Base-by-base conservation (phyloP, 2,329 filamentous ascomycete species). In the Aspergillus spinulosporus region DNA sequence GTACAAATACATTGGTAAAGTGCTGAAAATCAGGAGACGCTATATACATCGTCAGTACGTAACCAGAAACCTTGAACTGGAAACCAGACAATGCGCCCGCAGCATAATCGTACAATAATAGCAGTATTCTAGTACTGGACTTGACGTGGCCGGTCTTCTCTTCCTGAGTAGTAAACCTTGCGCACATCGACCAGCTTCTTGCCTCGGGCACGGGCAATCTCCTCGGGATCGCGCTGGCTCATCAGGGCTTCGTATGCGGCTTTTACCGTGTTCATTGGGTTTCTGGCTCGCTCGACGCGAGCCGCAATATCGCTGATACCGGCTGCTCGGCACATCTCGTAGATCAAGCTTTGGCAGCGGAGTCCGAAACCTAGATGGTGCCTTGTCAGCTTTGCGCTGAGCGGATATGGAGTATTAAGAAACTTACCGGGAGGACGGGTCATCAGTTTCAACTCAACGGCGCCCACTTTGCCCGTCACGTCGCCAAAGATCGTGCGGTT, bases 191-290 rank as follows among this genome's bases (percentile, higher is more conserved):
- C 92, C 70, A 99, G 74, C 83, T 99, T 99, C 84, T 90, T 93
- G 59, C 94, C 93, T 62, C 92, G 80, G 51, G 91, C 93, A 49
- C 89, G 83, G 55, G 94, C 94, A 70, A 99, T 88, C 70, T 93
- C 87, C 72, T 97, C 90, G 31, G 94, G 94, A 69, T 96, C 82
- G 59, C 85, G 85, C 79, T 99, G 94, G 78, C 81, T 88, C 73
- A 85, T 84, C 60, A 99, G 80, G 4, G 92, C 93, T 73, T 93
- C 75, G 75, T 89, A 90, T 40, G 91, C 84, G 11, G 94, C 94
- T 79, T 97, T 97, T 77, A 96, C 89, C 14, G 92, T 90, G 80
- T 99, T 99, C 92, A 97, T 96, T 65, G 92, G 91, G 81, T 96
- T 97, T 68, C 92, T 85, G 60, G 90, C 90, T 45, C 93, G 88